Evolutionary conservation across 306 rosid species (phyloP), one percentile per base, ranked within the genome.

Genomic region (Cotoneaster glaucophyllus): DNA sequence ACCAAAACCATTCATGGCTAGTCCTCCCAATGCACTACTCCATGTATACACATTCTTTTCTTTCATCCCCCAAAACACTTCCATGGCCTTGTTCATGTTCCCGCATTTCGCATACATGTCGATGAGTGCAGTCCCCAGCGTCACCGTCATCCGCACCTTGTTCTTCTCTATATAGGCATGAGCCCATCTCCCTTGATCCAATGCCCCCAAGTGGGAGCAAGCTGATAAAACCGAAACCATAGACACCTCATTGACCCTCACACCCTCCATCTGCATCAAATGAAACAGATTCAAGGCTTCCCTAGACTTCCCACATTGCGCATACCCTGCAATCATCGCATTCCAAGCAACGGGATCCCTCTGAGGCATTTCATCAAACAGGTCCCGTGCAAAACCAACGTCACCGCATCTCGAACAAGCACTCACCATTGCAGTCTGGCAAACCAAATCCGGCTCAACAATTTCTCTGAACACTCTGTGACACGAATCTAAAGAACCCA

Each of bases 71-170:
- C 85, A 73, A 59, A 88, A 88, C 14, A 88, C 81, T 28, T 88
- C 89, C 89, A 87, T 79, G 19, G 90, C 93, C 89, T 81, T 91
- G 3, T 78, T 72, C 76, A 87, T 58, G 77, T 76, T 70, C 70
- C 96, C 90, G 54, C 91, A 91, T 73, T 88, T 88, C 0, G 85
- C 86, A 71, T 91, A 91, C 91, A 87, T 88, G 66, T 91, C 93
- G 32, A 91, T 6, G 12, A 88, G 80, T 3, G 90, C 85, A 22
- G 93, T 88, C 69, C 90, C 90, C 13, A 90, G 66, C 0, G 78
- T 68, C 74, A 90, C 79, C 0, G 86, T 85, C 78, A 90, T 75
- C 59, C 67, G 41, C 5, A 90, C 41, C 81, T 76, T 84, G 69
- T 79, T 82, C 69, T 77, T 91, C 76, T 85, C 88, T 4, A 87